Base-by-base conservation (phyloP, 2,329 filamentous ascomycete species). In the Colletotrichum musicola region DNA sequence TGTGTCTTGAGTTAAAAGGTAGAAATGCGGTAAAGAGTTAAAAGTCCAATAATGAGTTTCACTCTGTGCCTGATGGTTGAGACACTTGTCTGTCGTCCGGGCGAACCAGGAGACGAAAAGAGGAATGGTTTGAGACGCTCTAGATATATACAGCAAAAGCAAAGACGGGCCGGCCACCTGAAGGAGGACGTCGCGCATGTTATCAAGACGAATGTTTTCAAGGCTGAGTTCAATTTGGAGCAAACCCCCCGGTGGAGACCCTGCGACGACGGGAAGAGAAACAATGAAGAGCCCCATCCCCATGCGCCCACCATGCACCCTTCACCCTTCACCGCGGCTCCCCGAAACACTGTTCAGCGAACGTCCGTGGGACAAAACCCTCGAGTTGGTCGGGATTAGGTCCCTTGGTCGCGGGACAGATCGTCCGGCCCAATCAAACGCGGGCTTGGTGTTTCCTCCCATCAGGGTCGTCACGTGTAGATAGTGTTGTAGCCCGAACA, bases 351-450 rank as follows among this genome's bases (percentile, higher is more conserved):
- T 35, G 13, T 44, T 27, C 40, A 27, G 9, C 49, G n/a, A 22
- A 22, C 13, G 10, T 18, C 22, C 40, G 38, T 22, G 30, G 22
- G 20, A 18, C 55, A 40, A 27, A 57, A 35, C 22, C 58, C 22
- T 49, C 49, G 47, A 65, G 58, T 49, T 55, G 61, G 65, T 60
- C 62, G 35, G 65, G 65, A 68, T 60, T n/a, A 44, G 49, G 65
- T 56, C 55, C 12, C 42, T 68, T 60, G 40, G 14, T 10, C 13
- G 50, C 65, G 65, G 65, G 55, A 60, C 55, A 68, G 62, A 68
- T 44, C 14, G 54, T 68, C 65, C 65, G 65, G 62, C 4, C 65
- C 65, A 68, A 68, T 68, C 65, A 68, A 9, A 25, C 25, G 13
- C 6, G 18, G 10, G 4, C 6, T 12, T n/a, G 6, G 35, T 3